Evolutionary conservation across 176 grass and related monocot genomes (phyloP), one percentile per base, ranked within the genome.

Genomic region (Miscanthus lutarioriparius): DNA sequence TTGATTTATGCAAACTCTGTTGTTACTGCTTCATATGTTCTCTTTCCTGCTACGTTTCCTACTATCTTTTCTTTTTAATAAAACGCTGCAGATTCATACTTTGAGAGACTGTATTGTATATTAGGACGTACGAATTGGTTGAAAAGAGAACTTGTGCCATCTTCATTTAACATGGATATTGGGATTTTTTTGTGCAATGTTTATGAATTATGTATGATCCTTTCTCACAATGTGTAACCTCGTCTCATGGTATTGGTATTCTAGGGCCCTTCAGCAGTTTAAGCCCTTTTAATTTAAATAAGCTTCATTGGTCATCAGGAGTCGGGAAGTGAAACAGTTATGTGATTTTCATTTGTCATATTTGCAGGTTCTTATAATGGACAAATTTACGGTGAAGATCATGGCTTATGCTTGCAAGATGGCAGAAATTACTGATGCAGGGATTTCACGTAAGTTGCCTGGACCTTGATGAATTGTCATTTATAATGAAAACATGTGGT

Each of bases 311-410:
- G 48, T 51, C 4, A 51, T 51, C 6, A 9, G 5, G 53, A 12
- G 64, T 5, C 4, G 3, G 30, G 16, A 48, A 6, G 32, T 12
- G 20, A 43, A 76, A 45, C 49, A 4, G 66, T 35, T 15, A 35
- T 82, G 20, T 64, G 25, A 44, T 53, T 68, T 75, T 37, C 26
- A 22, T 41, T 69, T 77, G 70, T 59, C 20, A 70, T 54, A 9
- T 65, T 20, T 67, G 54, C 81, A 98, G 96, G 91, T 98, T 83
- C 93, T 98, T 53, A 98, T 98, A 76, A 98, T 98, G 96, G 96
- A 98, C 70, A 98, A 90, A 83, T 87, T 98, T 74, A 98, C 96
- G 0, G 89, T 98, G 64, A 98, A 76, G 79, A 90, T 98, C 72
- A 98, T 98, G 88, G 91, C 73, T 63, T 95, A 79, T 74, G 85